Evolutionary conservation across 768 basidiomycete genomes (phyloP).

Genomic region (Suillus subalutaceus): DNA sequence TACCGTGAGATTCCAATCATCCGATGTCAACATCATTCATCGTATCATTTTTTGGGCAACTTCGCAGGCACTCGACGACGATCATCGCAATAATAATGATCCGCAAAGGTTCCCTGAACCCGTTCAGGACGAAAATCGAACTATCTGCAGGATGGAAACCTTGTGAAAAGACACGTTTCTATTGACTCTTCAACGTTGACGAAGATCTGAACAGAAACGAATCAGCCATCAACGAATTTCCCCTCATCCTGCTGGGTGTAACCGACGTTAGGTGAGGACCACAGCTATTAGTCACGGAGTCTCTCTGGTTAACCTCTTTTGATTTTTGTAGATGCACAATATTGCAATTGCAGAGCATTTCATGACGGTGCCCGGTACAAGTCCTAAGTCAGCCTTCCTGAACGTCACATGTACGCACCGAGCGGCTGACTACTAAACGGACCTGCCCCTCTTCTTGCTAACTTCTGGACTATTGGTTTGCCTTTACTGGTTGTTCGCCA

Average conservation of each 20-base stretch:
- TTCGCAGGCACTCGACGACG: neutral
- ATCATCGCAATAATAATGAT: neutral
- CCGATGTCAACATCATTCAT: neutral
- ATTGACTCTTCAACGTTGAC: neutral
- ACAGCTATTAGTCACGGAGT: neutral
- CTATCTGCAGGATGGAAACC: neutral
- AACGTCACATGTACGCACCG: neutral
- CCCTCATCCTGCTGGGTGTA: neutral
- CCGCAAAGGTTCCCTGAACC: conserved; percentile 3
- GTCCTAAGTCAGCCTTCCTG: neutral
- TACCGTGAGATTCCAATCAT: conserved; percentile 1
- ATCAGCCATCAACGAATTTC: neutral
- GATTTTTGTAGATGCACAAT: neutral
- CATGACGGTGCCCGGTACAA: neutral
- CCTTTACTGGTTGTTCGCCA: neutral
- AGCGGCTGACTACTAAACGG: neutral
- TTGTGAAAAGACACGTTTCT: neutral
- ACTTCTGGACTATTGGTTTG: neutral
- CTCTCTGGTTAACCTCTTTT: neutral
- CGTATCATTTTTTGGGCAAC: neutral
- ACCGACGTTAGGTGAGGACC: neutral
- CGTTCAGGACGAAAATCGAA: neutral
- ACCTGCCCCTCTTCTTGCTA: neutral
- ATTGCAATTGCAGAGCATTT: neutral
- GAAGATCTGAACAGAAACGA: neutral